These are phyloP conservation scores for Forsythia viridissima DNA, from an alignment of 257 asterid species.

Conservation along the genomic window DNA sequence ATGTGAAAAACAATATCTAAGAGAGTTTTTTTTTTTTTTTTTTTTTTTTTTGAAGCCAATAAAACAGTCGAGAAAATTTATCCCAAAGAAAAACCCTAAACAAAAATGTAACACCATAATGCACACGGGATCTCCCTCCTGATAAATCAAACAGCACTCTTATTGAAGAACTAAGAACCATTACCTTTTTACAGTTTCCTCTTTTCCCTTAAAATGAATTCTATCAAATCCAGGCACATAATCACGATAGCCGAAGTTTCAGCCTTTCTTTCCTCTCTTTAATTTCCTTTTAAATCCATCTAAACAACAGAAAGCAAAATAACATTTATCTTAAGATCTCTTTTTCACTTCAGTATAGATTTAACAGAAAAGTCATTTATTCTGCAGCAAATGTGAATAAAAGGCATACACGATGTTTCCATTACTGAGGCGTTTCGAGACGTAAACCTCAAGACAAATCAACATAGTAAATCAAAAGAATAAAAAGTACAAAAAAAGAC, in stretches of 20 bases:
- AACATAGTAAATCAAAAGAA: background rate
- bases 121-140: slow-evolving; percentile 9
- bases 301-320: background rate
- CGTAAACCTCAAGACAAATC: background rate
- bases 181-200: background rate
- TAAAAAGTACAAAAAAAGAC: background rate
- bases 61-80: background rate
- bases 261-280: slow-evolving; percentile 1
- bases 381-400: background rate
- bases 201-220: background rate
- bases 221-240: slow-evolving; percentile 3
- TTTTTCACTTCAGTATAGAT: background rate
- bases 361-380: background rate
- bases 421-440: background rate
- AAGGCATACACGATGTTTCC: background rate
- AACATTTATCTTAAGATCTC: background rate
- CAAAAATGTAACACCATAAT: slow-evolving; percentile 1
- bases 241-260: background rate
- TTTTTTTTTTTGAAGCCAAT: background rate
- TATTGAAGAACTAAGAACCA: background rate
- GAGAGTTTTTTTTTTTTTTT: background rate
- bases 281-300: slow-evolving; percentile 11
- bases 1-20: background rate
- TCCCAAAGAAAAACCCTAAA: background rate
- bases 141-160: background rate